These are phyloP conservation scores for Paracorniculantispora psalliotae DNA, from an alignment of 2,329 filamentous ascomycete genomes.

Conservation along the genomic window DNA sequence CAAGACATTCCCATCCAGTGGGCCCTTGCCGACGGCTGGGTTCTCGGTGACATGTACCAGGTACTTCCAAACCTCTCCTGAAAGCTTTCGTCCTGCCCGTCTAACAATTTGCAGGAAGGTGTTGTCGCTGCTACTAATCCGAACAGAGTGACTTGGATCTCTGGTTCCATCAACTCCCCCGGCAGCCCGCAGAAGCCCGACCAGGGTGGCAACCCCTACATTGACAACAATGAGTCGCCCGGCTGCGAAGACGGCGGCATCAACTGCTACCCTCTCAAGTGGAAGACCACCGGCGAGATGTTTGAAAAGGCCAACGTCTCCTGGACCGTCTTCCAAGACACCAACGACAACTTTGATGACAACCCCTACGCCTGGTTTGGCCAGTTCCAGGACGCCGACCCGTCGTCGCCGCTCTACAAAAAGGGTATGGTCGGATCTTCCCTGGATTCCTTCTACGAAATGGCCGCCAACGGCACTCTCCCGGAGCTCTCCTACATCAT, in stretches of 20 bases:
- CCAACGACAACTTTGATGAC: conserved; percentile 47
- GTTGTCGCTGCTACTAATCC: conserved; percentile 49
- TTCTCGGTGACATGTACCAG: conserved; percentile 52
- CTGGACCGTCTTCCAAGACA: conserved; percentile 48
- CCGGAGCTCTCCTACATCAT: conserved; percentile 48
- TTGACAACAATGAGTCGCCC: conserved; percentile 46
- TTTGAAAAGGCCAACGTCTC: conserved; percentile 43
- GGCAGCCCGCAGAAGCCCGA: conserved; percentile 36
- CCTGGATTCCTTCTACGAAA: conserved; percentile 45
- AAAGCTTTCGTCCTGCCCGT: conserved; percentile 31
- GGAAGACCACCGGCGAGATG: conserved; percentile 46
- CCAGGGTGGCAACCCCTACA: conserved; percentile 40
- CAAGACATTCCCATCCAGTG: conserved; percentile 51
- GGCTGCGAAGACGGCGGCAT: conserved; percentile 38
- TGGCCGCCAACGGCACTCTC: conserved; percentile 45
- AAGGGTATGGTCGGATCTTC: conserved; percentile 43
- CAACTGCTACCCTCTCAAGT: conserved; percentile 50
- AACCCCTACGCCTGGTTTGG: conserved; percentile 50
- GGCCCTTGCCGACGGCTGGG: conserved; percentile 49
- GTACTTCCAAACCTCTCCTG: conserved; percentile 23
- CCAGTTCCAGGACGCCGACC: conserved; percentile 43
- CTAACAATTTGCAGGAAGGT: conserved; percentile 32
- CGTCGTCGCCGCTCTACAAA: conserved; percentile 36
- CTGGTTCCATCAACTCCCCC: conserved; percentile 47
- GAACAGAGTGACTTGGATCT: conserved; percentile 47